phyloP scores from a whole-genome alignment of 768 basidiomycete genomes.

The Tricholoma hemisulphureum region DNA sequence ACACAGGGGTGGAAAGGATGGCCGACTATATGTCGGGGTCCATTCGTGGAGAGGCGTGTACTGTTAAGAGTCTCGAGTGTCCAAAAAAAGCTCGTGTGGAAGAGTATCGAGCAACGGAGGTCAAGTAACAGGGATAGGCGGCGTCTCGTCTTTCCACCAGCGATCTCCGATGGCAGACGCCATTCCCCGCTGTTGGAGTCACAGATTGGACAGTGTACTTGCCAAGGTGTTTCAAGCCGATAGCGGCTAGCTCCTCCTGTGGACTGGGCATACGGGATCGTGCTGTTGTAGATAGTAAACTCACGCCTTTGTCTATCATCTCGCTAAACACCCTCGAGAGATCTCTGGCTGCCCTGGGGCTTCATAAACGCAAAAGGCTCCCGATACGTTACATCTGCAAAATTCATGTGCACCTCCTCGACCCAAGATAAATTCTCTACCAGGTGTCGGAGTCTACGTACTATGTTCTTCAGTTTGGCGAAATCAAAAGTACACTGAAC shows the following conservation, averaged over 20 bases:
- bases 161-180: background rate
- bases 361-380: background rate
- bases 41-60: slow-evolving; percentile 16
- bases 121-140: slow-evolving; percentile 9
- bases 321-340: slow-evolving; percentile 3
- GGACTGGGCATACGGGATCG: background rate
- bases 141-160: background rate
- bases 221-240: background rate
- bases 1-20: slow-evolving; percentile 20
- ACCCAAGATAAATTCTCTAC: background rate
- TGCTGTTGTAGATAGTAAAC: background rate
- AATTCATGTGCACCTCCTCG: slow-evolving; percentile 10
- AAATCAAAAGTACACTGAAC: slow-evolving; percentile 14
- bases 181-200: background rate
- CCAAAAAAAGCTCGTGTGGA: slow-evolving; percentile 23
- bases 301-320: slow-evolving; percentile 2
- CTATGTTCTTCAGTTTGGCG: slow-evolving; percentile 5
- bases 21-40: slow-evolving; percentile 15
- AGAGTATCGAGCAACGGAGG: slow-evolving; percentile 23
- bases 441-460: background rate
- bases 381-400: background rate
- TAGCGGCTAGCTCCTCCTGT: background rate
- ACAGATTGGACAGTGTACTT: background rate
- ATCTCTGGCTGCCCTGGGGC: slow-evolving; percentile 5
- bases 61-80: slow-evolving; percentile 21